Base-by-base conservation (phyloP, 1,284 basidiomycete species). In the Irpex sp. region DNA sequence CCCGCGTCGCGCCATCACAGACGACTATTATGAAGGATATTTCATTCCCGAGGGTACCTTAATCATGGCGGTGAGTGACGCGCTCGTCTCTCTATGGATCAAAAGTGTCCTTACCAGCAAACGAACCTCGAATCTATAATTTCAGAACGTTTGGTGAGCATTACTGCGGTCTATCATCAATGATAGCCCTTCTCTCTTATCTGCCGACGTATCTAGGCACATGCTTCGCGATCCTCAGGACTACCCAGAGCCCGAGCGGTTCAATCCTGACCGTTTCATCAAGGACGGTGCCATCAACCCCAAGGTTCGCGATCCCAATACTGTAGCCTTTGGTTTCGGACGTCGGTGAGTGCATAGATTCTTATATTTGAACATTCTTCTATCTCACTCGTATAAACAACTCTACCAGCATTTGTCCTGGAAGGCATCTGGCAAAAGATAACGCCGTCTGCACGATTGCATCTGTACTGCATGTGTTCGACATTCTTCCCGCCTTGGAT, bases 371-470 rank as follows among this genome's bases (percentile, higher is more conserved):
- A 35, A 14, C 23, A 48, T 33, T 45, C n/a, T 2, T 23, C n/a
- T 28, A 33, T 8, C 35, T n/a, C 28, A n/a, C 16, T 19, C 21
- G 6, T 36, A 36, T 21, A 28, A 28, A 28, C 28, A 28, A 49
- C 35, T 8, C n/a, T 16, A 54, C 57, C 21, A 16, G 69, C 39
- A 66, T 69, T 6, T 70, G 69, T 53, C 67, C 69, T 0, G 69
- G 69, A 1, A 54, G 66, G 7, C 60, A 66, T 47, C 64, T 67
- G 16, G 69, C 69, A 3, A 19, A 48, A 19, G 77, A 77, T 62
- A 76, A 74, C 1, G 36, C 77, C 12, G 75, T 74, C 56, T 75
- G 80, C 60, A 74, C 73, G 62, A 66, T 78, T 18, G 69, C 76
- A 0, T 69, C 74, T 2, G 70, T 80, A 4, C 65, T 76, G 1